Conservation (phyloP, 768 basidiomycete species). For the Lanmaoa rubissima region DNA sequence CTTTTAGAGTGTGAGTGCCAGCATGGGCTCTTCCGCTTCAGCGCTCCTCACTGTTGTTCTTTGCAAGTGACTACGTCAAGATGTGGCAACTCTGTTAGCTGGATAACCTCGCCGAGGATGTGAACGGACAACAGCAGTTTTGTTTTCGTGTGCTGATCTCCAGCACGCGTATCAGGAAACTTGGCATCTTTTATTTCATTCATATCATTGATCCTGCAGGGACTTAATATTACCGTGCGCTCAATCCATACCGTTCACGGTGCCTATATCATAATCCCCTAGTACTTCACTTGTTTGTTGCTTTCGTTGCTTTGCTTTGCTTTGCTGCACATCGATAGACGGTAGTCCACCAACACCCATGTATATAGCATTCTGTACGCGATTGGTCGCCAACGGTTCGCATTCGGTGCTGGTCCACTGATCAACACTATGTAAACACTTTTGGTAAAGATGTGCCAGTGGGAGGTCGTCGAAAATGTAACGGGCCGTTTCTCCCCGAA, state of each 20-base stretch:
- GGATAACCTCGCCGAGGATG: neutral
- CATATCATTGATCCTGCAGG: neutral
- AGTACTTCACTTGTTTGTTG: neutral
- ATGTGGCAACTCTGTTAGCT: constrained; percentile 33
- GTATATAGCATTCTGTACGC: neutral
- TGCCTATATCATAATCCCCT: neutral
- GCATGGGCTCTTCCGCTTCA: no score
- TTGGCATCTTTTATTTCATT: neutral
- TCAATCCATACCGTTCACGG: neutral
- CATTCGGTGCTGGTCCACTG: neutral
- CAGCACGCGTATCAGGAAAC: neutral
- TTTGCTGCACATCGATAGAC: neutral
- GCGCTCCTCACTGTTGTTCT: neutral
- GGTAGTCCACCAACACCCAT: neutral
- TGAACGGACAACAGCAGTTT: neutral
- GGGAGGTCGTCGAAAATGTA: neutral
- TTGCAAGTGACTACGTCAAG: constrained; percentile 31
- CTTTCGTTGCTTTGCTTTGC: neutral
- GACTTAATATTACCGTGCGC: neutral
- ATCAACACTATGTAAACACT: neutral
- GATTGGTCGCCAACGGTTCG: neutral
- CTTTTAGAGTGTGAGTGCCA: constrained; percentile 59
- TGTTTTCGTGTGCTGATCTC: neutral
- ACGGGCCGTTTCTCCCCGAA: neutral
- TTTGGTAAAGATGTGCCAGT: neutral